These are phyloP conservation scores for Vitis cinerea DNA, from an alignment of 164 flowering plant species.

Conservation along the genomic window DNA sequence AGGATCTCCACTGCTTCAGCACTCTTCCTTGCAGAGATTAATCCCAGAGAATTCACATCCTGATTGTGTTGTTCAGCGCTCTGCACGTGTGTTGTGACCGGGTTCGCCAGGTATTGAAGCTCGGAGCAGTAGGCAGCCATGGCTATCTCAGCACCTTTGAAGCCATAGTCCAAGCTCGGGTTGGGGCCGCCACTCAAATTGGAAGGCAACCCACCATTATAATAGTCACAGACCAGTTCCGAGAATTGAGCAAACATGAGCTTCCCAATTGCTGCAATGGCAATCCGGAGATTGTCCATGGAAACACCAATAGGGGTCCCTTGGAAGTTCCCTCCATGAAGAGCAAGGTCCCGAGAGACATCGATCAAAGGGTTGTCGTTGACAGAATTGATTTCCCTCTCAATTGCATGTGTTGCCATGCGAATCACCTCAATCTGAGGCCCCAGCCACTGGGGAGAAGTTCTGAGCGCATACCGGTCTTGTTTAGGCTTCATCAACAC, in stretches of 20 bases:
- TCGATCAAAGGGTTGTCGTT: conserved; percentile 39
- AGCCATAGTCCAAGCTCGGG: conserved; percentile 45
- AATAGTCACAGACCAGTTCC: conserved; percentile 38
- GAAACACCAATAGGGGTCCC: conserved; percentile 50
- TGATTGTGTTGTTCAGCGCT: conserved; percentile 50
- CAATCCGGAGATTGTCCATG: conserved; percentile 42
- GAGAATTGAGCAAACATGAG: conserved; percentile 51
- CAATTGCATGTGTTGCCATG: conserved; percentile 29
- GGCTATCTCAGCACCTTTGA: conserved; percentile 49
- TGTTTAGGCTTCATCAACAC: conserved; percentile 42
- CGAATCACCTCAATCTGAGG: conserved; percentile 46
- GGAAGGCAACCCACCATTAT: conserved; percentile 47
- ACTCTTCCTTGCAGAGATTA: conserved; percentile 51
- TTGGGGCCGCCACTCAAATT: conserved; percentile 36
- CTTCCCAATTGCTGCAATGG: conserved; percentile 42
- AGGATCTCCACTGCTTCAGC: conserved; percentile 50
- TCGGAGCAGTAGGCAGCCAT: conserved; percentile 47
- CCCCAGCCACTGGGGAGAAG: conserved; percentile 49
- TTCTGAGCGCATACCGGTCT: conserved; percentile 39
- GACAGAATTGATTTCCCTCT: conserved; percentile 46
- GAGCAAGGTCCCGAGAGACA: conserved; percentile 27
- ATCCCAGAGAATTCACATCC: conserved; percentile 50
- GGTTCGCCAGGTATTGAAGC: conserved; percentile 42
- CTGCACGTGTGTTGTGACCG: conserved; percentile 44
- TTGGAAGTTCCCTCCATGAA: conserved; percentile 47